Conservation (phyloP, 495 filamentous ascomycete species). For the Cetradonia linearis region DNA sequence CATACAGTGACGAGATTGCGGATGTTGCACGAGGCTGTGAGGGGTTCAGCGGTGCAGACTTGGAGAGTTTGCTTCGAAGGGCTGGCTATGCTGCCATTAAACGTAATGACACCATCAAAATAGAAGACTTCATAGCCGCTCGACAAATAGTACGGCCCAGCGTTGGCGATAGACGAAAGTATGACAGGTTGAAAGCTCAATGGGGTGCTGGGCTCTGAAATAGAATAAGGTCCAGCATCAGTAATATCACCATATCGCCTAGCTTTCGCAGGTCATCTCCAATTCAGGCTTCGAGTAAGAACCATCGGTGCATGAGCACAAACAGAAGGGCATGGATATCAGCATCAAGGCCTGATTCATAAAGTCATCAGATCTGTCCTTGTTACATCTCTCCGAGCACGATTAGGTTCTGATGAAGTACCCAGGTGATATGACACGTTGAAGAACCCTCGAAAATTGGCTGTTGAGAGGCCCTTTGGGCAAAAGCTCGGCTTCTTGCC, state of each 20-base stretch:
- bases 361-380: no score
- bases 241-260: neutral
- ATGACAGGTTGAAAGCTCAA: slow-evolving; percentile 47
- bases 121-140: slow-evolving; percentile 69
- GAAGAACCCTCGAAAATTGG: no score
- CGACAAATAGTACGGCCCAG: slow-evolving; percentile 63
- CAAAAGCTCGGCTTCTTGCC: no score
- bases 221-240: neutral
- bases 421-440: no score
- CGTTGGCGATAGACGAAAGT: slow-evolving; percentile 66
- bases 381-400: no score
- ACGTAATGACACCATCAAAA: slow-evolving; percentile 49
- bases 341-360: neutral
- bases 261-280: neutral
- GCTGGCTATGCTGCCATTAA: slow-evolving; percentile 70
- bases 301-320: neutral
- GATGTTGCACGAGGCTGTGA: slow-evolving; percentile 62
- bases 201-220: slow-evolving; percentile 33
- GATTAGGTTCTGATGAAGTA: no score
- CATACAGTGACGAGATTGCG: slow-evolving; percentile 36
- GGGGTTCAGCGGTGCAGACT: slow-evolving; percentile 85
- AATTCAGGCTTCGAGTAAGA: neutral
- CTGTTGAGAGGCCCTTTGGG: no score
- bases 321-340: neutral
- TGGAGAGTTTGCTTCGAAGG: slow-evolving; percentile 64